These are phyloP conservation scores for Epichloe coenophiala DNA, from an alignment of 2,329 filamentous ascomycete genomes.

Conservation along the genomic window DNA sequence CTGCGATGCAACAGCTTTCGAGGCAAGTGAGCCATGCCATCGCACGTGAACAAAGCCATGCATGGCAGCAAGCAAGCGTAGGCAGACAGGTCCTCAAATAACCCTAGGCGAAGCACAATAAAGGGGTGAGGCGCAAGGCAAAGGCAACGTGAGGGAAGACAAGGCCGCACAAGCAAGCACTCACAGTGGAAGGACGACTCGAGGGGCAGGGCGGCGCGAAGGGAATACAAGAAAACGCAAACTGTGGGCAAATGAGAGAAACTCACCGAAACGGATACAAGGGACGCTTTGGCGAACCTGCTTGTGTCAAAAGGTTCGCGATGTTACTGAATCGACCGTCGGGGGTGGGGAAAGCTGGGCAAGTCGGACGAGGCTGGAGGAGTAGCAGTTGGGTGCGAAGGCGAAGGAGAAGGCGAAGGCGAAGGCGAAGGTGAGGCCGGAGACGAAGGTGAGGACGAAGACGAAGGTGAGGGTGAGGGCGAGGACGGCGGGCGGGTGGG, in stretches of 20 bases:
- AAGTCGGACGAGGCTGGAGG: slow-evolving; percentile 1
- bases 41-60: neutral
- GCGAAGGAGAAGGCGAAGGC: neutral
- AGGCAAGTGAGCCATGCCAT: slow-evolving; percentile 2
- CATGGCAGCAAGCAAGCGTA: slow-evolving; percentile 1
- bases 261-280: slow-evolving; percentile 3
- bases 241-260: neutral
- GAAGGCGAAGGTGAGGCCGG: neutral
- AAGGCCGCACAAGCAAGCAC: slow-evolving; percentile 5
- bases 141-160: slow-evolving; percentile 2
- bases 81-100: slow-evolving; percentile 1
- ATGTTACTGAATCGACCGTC: neutral
- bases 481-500: neutral
- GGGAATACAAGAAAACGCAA: slow-evolving; percentile 3
- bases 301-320: neutral
- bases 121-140: slow-evolving; percentile 1
- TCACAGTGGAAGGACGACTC: slow-evolving; percentile 4
- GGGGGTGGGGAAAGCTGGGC: neutral
- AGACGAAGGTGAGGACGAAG: neutral
- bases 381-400: slow-evolving; percentile 1
- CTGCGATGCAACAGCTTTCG: slow-evolving; percentile 4
- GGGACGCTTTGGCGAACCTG: neutral
- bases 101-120: neutral
- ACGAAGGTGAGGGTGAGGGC: neutral
- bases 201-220: slow-evolving; percentile 1